Conservation (phyloP, 176 grass and related monocot species). For the Leersia perrieri region DNA sequence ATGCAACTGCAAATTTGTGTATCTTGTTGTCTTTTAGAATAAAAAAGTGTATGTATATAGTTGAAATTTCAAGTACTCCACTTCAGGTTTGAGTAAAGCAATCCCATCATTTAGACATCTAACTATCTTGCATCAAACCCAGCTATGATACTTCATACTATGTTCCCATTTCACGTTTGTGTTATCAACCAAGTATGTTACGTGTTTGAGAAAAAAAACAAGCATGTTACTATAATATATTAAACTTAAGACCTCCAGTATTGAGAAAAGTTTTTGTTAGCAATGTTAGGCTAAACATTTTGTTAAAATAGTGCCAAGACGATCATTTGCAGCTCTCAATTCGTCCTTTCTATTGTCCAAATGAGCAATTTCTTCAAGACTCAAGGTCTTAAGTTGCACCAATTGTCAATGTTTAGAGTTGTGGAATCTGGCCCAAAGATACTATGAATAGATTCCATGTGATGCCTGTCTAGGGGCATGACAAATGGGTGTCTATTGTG, state of each 20-base stretch:
- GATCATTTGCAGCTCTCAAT: neutral
- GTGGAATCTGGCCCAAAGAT: no score
- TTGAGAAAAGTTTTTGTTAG: conserved; percentile 1
- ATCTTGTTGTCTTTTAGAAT: neutral
- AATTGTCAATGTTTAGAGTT: neutral
- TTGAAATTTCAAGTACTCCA: neutral
- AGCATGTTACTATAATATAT: neutral
- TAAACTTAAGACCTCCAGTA: neutral
- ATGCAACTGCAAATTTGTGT: neutral
- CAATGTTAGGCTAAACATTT: neutral
- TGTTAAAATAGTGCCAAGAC: neutral
- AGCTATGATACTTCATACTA: neutral
- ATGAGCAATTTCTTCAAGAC: conserved; percentile 7
- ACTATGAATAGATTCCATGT: no score
- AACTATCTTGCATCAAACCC: neutral
- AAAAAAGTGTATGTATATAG: neutral
- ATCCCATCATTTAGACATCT: neutral
- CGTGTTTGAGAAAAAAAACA: no score
- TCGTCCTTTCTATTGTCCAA: neutral
- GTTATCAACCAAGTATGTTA: neutral
- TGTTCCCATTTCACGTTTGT: neutral
- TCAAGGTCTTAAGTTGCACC: neutral
- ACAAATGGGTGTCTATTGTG: neutral
- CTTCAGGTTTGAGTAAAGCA: neutral
- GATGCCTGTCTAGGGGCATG: neutral